Conservation (phyloP, 2,329 filamentous ascomycete species). For the Chrysoporthe cubensis region DNA sequence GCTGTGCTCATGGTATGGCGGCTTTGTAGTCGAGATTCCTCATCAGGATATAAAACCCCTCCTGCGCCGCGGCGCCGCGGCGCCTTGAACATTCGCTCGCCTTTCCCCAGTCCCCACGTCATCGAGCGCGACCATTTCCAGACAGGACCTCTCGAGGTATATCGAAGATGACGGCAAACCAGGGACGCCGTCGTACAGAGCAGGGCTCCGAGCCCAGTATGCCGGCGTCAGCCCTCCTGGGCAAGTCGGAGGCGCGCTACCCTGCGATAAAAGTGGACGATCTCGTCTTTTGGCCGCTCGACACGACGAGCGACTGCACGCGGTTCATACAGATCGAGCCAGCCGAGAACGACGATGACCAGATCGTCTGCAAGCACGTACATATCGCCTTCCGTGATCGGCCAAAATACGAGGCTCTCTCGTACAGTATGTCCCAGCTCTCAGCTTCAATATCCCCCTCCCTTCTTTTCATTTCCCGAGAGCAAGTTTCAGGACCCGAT, state of each 20-base stretch:
- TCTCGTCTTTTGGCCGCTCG: neutral
- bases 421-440: constrained; percentile 27
- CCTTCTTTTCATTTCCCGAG: neutral
- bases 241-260: neutral
- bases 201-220: neutral
- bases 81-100: too few relatives aligned
- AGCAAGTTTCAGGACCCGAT: neutral
- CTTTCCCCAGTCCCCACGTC: too few relatives aligned
- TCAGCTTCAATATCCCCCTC: neutral
- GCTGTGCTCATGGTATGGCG: too few relatives aligned
- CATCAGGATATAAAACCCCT: too few relatives aligned
- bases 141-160: neutral
- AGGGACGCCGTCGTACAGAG: neutral
- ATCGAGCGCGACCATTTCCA: too few relatives aligned
- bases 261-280: neutral
- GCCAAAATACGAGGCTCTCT: constrained; percentile 34
- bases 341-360: constrained; percentile 15
- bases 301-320: constrained; percentile 22
- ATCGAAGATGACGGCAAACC: neutral
- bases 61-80: too few relatives aligned
- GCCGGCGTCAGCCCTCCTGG: neutral
- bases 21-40: too few relatives aligned
- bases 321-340: constrained; percentile 28
- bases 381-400: constrained; percentile 28
- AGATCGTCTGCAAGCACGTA: constrained; percentile 27